Conservation (phyloP, 352 stramenopile species). For the Pythium dissotocum region DNA sequence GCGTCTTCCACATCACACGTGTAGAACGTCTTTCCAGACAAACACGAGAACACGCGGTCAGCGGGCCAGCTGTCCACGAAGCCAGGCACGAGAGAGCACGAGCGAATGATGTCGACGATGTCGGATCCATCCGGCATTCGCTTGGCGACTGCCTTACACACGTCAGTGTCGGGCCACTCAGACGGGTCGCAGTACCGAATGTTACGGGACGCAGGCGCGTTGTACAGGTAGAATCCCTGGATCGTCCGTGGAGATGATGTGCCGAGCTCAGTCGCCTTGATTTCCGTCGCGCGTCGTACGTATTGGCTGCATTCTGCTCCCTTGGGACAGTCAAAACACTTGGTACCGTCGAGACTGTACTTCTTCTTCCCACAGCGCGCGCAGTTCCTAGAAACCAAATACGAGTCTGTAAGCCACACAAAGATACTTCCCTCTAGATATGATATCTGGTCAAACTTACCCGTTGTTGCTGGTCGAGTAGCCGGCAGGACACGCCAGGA, state of each 20-base stretch:
- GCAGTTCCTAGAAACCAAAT: slow-evolving; percentile 40
- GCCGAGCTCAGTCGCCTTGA: slow-evolving; percentile 40
- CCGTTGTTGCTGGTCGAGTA: slow-evolving; percentile 45
- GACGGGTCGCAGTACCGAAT: slow-evolving; percentile 32
- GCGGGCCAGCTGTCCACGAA: slow-evolving; percentile 63
- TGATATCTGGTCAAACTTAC: not conserved
- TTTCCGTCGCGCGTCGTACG: slow-evolving; percentile 56
- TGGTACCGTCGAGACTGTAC: slow-evolving; percentile 63
- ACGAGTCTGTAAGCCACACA: not conserved
- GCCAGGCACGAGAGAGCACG: slow-evolving; percentile 33
- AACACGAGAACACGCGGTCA: slow-evolving; percentile 59
- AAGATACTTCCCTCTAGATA: not conserved
- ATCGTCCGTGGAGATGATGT: slow-evolving; percentile 54
- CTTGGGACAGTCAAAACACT: slow-evolving; percentile 55
- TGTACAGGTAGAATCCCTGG: slow-evolving; percentile 61
- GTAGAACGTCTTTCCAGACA: slow-evolving; percentile 61
- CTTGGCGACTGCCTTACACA: slow-evolving; percentile 40
- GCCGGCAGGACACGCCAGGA: slow-evolving; percentile 46
- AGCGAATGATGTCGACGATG: slow-evolving; percentile 42
- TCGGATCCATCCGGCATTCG: slow-evolving; percentile 12
- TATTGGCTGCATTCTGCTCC: slow-evolving; percentile 51
- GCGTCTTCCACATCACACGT: slow-evolving; percentile 56
- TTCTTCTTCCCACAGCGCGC: slow-evolving; percentile 46
- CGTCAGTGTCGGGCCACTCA: slow-evolving; percentile 48
- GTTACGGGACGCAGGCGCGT: slow-evolving; percentile 44